Evolutionary conservation across 345 rosid genomes (phyloP).

Genomic region (Arabidopsis thaliana): DNA sequence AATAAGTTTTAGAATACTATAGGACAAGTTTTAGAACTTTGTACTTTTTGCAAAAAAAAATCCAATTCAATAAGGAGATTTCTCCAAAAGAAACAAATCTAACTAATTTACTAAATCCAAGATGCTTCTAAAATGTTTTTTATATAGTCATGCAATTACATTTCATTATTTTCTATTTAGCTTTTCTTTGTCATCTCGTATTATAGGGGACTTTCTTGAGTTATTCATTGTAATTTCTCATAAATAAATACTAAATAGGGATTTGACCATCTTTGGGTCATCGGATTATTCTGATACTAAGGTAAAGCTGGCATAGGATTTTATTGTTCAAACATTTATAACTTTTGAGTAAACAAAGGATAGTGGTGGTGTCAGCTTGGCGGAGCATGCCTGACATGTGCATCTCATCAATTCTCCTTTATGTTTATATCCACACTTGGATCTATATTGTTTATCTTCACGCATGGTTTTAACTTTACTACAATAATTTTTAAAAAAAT

Average conservation of each 20-base stretch:
- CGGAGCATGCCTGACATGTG: conserved; percentile 55
- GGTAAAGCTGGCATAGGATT: conserved; percentile 42
- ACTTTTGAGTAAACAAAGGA: conserved; percentile 48
- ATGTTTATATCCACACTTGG: conserved; percentile 48
- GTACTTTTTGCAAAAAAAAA: no score
- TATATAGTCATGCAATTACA: no score
- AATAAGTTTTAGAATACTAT: no score
- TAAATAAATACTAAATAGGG: not conserved
- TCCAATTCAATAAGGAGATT: no score
- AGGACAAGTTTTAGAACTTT: no score
- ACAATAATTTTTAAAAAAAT: not conserved
- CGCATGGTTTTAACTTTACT: conserved; percentile 37
- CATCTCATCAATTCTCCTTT: conserved; percentile 43
- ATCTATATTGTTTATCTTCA: conserved; percentile 42
- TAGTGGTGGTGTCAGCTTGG: conserved; percentile 65
- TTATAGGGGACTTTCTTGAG: no score
- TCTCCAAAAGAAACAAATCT: no score
- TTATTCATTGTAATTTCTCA: not conserved
- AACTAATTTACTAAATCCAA: no score
- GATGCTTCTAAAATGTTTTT: no score
- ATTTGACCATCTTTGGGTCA: conserved; percentile 9
- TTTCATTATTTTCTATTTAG: no score
- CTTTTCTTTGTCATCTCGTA: no score
- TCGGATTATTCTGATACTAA: conserved; percentile 24
- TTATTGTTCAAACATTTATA: conserved; percentile 32